Evolutionary conservation across 2,329 filamentous ascomycete genomes (phyloP).

Genomic region (Daldinia eschscholtzii): DNA sequence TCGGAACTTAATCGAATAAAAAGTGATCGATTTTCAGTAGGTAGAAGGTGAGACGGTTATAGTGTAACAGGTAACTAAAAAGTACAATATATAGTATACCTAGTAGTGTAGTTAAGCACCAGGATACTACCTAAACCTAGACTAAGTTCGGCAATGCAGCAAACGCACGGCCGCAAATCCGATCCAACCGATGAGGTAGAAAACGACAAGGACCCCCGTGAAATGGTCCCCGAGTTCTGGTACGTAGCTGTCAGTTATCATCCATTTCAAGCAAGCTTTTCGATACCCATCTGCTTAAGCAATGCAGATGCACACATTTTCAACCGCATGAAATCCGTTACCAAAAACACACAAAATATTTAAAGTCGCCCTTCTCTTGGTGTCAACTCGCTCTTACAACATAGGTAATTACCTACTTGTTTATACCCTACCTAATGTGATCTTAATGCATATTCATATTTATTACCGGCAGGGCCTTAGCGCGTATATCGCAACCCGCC

Average conservation of each 20-base stretch:
- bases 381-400: neutral
- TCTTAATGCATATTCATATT: neutral
- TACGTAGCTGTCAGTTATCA: constrained; percentile 1
- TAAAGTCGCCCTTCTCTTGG: neutral
- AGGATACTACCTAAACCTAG: constrained; percentile 6
- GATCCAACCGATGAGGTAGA: constrained; percentile 29
- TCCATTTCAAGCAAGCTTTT: constrained; percentile 20
- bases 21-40: neutral
- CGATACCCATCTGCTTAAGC: neutral
- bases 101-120: neutral
- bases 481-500: neutral
- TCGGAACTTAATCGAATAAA: neutral
- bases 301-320: neutral
- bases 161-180: constrained; percentile 32
- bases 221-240: constrained; percentile 21
- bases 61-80: neutral
- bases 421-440: neutral
- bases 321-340: neutral
- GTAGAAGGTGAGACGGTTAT: neutral
- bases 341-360: neutral
- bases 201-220: constrained; percentile 28
- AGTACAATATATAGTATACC: neutral
- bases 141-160: constrained; percentile 35
- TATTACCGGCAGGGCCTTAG: neutral
- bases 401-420: neutral